A percentile compares a stretch with the other conserved stretches of the same genome.
phyloP scores from a whole-genome alignment of 805 yeast species.

The Ogataea saltuana region DNA sequence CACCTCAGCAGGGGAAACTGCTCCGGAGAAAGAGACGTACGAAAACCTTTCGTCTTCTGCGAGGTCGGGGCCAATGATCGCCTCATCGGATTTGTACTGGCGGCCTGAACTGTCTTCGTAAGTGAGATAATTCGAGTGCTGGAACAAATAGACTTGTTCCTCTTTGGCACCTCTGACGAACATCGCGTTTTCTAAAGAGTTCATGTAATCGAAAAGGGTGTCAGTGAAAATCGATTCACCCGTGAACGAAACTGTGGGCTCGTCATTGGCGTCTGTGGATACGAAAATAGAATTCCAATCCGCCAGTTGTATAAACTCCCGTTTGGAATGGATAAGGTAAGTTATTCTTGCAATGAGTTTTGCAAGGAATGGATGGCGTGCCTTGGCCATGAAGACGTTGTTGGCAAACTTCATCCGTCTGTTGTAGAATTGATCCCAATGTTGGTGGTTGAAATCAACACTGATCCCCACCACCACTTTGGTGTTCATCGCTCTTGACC shows the following conservation, averaged over 20 bases:
- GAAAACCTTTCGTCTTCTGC: slow-evolving; percentile 13
- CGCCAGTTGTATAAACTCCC: slow-evolving; percentile 2
- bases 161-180: slow-evolving; percentile 10
- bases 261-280: slow-evolving; percentile 20
- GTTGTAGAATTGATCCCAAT: slow-evolving; percentile 23
- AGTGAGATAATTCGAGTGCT: background rate
- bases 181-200: slow-evolving; percentile 11
- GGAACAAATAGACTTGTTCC: slow-evolving; percentile 11
- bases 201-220: slow-evolving; percentile 25
- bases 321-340: slow-evolving; percentile 12
- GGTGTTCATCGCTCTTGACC: slow-evolving; percentile 11
- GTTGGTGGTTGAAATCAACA: slow-evolving; percentile 22
- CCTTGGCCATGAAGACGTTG: slow-evolving; percentile 21
- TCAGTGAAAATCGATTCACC: slow-evolving; percentile 27
- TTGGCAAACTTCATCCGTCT: slow-evolving; percentile 25
- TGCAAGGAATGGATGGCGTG: slow-evolving; percentile 29
- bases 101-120: slow-evolving; percentile 7
- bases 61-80: slow-evolving; percentile 19
- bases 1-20: slow-evolving; percentile 20
- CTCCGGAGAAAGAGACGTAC: slow-evolving; percentile 20
- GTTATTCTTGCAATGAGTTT: slow-evolving; percentile 27
- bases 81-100: background rate
- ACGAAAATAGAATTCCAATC: slow-evolving; percentile 18
- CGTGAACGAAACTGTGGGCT: slow-evolving; percentile 24
- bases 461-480: slow-evolving; percentile 25